These are phyloP conservation scores for Chenopodium album DNA, from an alignment of 148 eudicot species.

Conservation along the genomic window DNA sequence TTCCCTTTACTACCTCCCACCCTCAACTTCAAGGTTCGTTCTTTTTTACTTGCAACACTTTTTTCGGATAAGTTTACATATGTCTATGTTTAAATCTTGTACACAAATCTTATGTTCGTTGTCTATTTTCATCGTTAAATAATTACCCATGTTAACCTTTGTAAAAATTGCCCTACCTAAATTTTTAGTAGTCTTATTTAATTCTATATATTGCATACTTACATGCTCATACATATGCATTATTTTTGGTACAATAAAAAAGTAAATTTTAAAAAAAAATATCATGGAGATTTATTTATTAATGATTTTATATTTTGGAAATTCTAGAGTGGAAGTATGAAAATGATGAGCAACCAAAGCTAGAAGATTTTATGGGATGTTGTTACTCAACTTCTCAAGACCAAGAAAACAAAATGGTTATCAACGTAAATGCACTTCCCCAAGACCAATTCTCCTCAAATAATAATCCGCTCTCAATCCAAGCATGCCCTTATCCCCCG, in stretches of 20 bases:
- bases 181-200: no score
- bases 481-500: conserved; percentile 25
- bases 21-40: conserved; percentile 18
- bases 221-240: no score
- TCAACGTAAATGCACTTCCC: conserved; percentile 27
- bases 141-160: no score
- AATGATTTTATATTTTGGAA: background rate
- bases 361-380: conserved; percentile 36
- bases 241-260: no score
- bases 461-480: background rate
- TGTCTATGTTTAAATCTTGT: background rate
- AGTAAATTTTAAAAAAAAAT: no score
- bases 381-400: conserved; percentile 23
- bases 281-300: no score
- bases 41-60: background rate
- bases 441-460: conserved; percentile 11
- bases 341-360: conserved; percentile 26
- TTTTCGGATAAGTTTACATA: background rate
- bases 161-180: no score
- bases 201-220: no score
- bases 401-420: conserved; percentile 25
- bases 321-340: conserved; percentile 29
- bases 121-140: no score
- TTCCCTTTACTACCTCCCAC: background rate
- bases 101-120: no score